Base-by-base conservation (phyloP, 495 filamentous ascomycete species). In the Parathielavia appendiculata region DNA sequence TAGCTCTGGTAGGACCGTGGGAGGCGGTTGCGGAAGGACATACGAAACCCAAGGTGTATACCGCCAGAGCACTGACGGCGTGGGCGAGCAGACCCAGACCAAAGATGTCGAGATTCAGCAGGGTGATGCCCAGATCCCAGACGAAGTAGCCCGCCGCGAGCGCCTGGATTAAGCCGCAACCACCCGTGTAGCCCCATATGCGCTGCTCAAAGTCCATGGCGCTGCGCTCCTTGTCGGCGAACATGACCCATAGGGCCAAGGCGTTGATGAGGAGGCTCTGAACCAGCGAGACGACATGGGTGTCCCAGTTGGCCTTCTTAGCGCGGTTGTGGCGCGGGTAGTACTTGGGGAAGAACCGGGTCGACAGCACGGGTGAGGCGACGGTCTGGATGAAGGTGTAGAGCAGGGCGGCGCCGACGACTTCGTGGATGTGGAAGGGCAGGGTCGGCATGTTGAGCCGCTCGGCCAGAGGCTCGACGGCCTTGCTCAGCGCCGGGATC, bases 141-240 rank as follows among this genome's bases (percentile, higher is more conserved):
- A 97, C 66, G 63, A 99, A 99, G 71, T 99, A 99, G n/a, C 95
- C 93, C 1, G 83, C 79, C 0, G 91, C 93, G 57, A 96, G 79
- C 16, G 83, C 89, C 69, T 91, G 87, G 54, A 96, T 83, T 73
- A 97, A 79, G 26, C 89, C 92, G 19, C 79, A 80, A n/a, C 77
- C 82, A 11, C 90, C 89, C 12, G 87, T 91, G 69, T 99, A 97
- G 11, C 90, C 95, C 79, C 86, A 96, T 39, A 97, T 79, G n/a
- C 92, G 83, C 71, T 89, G 85, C 48, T 83, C 75, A 71, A 79
- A 81, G 56, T 81, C 79, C 86, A 92, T 92, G 36, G 71, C 73
- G 59, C 71, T 76, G 54, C 93, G 81, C 75, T 96, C 90, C 46
- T 86, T 71, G 72, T 97, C 93, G 44, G 61, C 68, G 65, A 77